A percentile compares a stretch with the other conserved stretches of the same genome.
Conservation (phyloP, 2,329 filamentous ascomycete genomes). For the Aspergillus arachidicola region DNA sequence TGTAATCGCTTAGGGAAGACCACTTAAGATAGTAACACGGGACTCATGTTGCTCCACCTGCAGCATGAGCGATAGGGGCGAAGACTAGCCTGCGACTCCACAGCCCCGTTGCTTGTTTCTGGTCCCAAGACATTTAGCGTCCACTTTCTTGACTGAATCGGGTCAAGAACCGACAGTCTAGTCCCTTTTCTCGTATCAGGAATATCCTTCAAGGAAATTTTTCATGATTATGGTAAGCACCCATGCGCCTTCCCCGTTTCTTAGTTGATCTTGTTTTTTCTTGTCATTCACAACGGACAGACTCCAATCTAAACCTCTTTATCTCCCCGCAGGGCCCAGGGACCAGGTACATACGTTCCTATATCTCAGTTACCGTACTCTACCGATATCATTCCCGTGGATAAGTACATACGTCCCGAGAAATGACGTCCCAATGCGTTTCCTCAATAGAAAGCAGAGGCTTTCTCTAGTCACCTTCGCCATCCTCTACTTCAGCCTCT, state of each 20-base stretch:
- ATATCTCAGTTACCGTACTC: no score
- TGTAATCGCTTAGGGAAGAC: no score
- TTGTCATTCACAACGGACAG: background rate
- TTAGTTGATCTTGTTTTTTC: background rate
- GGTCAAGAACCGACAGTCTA: no score
- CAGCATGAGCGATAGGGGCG: background rate
- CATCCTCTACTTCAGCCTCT: slow-evolving; percentile 22
- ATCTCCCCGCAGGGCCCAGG: background rate
- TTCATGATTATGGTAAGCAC: background rate
- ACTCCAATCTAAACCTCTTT: background rate
- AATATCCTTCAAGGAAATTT: background rate
- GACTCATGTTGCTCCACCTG: background rate
- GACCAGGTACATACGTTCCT: no score
- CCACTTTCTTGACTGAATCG: background rate
- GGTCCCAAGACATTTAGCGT: background rate
- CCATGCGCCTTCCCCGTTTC: background rate
- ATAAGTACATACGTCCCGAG: no score
- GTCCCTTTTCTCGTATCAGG: background rate
- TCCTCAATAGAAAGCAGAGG: slow-evolving; percentile 24
- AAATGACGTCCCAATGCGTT: slow-evolving; percentile 11
- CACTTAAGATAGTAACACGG: background rate
- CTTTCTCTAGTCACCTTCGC: slow-evolving; percentile 22
- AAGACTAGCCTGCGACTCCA: background rate
- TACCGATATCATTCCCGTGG: no score
- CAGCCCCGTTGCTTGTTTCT: background rate